Conservation (phyloP, 1,284 basidiomycete species). For the Melampsora larici-populina region DNA sequence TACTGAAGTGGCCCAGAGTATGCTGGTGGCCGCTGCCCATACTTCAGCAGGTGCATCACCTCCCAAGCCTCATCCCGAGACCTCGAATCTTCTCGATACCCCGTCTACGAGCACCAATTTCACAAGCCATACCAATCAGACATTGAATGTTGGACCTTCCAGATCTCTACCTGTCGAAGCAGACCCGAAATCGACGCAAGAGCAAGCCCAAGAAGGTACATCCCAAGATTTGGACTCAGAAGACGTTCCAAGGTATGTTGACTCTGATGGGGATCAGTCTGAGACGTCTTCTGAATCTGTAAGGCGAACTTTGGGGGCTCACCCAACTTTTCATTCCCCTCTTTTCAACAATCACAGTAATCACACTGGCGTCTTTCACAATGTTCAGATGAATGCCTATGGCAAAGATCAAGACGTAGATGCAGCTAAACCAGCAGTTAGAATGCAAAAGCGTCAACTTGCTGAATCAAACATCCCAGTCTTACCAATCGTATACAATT, state of each 20-base stretch:
- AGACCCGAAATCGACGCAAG: background rate
- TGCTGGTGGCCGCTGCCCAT: background rate
- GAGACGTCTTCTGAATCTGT: background rate
- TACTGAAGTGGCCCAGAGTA: background rate
- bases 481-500: slow-evolving; percentile 32
- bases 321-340: background rate
- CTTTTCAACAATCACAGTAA: too few relatives aligned
- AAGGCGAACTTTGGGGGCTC: background rate
- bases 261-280: background rate
- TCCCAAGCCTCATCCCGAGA: background rate
- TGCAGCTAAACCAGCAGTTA: background rate
- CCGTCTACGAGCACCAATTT: too few relatives aligned
- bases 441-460: slow-evolving; percentile 4
- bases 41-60: background rate
- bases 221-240: background rate
- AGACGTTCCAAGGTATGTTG: background rate
- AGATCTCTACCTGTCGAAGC: background rate
- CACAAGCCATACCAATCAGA: background rate
- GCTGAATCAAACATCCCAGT: background rate
- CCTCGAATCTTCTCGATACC: too few relatives aligned
- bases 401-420: background rate
- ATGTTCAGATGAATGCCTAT: background rate
- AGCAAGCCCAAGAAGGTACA: background rate
- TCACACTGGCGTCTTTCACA: too few relatives aligned
- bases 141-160: too few relatives aligned